Base-by-base conservation (phyloP, 352 stramenopile species). In the Phytophthora ohioensis region DNA sequence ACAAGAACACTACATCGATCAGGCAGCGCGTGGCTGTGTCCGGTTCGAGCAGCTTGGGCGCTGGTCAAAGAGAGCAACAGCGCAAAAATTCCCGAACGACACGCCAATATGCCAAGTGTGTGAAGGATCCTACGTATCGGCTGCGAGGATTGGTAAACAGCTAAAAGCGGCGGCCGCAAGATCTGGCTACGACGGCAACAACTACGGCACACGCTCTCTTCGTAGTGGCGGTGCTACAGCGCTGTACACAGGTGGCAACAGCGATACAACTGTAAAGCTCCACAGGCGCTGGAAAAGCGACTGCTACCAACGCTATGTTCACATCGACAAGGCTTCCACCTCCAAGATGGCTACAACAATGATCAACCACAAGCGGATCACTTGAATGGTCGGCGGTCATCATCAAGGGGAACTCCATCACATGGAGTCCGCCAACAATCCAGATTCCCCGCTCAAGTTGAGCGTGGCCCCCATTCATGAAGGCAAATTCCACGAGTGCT, bases 141-240 rank as follows among this genome's bases (percentile, higher is more conserved):
- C 42, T 5, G 12, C 15, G 0, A 4, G 30, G 0, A n/a, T 48
- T 4, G 30, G 12, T 9, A 5, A 30, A 4, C 2, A 9, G 13
- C 5, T 48, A 48, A 48, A 48, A 30, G 3, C 9, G 15, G 42
- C 42, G 15, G 42, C 42, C 4, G 30, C 13, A 6, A 48, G 42
- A 48, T 21, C 13, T 9, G 15, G 42, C 12, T 21, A 48, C 21
- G 17, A 12, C 11, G 11, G 39, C 39, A 45, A 11, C 9, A 36
- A 48, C 1, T 67, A 13, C 32, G 49, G 60, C 5, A 67, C 51
- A 4, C 60, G 61, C 34, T 67, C 39, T 9, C 32, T 61, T 1
- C 49, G 49, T 8, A 61, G 41, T 21, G 51, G 60, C 21, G 60
- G 60, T 10, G 60, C 60, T 5, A 67, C 60, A 27, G 41, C 49